Conservation (phyloP, 2,329 filamentous ascomycete genomes). For the Fusarium vanettenii region DNA sequence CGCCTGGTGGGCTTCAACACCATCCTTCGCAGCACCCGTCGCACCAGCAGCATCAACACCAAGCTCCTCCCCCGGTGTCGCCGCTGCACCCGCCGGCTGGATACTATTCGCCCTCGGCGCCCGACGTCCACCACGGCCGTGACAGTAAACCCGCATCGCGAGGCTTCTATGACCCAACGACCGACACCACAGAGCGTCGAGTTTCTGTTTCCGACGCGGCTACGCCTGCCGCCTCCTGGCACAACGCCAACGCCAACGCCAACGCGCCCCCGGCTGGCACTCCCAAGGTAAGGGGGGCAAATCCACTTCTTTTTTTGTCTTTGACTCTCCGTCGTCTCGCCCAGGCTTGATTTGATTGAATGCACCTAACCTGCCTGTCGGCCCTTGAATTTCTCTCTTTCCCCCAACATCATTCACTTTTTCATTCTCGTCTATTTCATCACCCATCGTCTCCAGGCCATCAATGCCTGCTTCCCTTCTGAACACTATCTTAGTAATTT, state of each 20-base stretch:
- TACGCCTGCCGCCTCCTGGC: slow-evolving; percentile 53
- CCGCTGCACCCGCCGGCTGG: slow-evolving; percentile 57
- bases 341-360: slow-evolving; percentile 34
- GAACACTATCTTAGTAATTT: slow-evolving; percentile 18
- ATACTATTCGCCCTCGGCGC: slow-evolving; percentile 51
- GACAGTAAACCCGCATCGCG: slow-evolving; percentile 54
- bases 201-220: slow-evolving; percentile 53
- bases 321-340: slow-evolving; percentile 36
- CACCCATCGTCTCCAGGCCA: slow-evolving; percentile 27
- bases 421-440: slow-evolving; percentile 18
- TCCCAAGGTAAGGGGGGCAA: slow-evolving; percentile 60
- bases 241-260: slow-evolving; percentile 47
- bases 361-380: slow-evolving; percentile 16
- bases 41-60: slow-evolving; percentile 30
- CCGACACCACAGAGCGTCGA: slow-evolving; percentile 61
- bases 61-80: slow-evolving; percentile 50
- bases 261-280: slow-evolving; percentile 55
- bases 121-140: slow-evolving; percentile 48
- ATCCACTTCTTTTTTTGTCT: slow-evolving; percentile 46
- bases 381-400: slow-evolving; percentile 33
- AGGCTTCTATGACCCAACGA: slow-evolving; percentile 66
- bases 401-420: slow-evolving; percentile 29
- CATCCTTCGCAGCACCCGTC: slow-evolving; percentile 51
- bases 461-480: slow-evolving; percentile 39
- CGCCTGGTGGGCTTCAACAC: slow-evolving; percentile 39